Percentiles rank a stretch among this genome's conserved stretches.
Conservation (phyloP, 306 rosid genomes). For the Begonia masoniana region DNA sequence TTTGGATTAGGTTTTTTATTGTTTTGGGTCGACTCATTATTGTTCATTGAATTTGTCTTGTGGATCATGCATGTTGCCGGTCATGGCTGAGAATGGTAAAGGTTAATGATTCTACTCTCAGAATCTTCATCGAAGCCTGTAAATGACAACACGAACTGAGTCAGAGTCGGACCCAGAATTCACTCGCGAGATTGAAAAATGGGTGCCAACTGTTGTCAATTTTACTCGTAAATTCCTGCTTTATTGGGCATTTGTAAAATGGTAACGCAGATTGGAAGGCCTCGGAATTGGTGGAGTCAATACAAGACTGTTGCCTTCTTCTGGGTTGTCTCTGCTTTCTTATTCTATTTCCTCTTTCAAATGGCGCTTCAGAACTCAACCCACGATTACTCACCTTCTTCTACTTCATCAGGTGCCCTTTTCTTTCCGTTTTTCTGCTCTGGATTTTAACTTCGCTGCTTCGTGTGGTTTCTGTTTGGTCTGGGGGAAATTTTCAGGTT, state of each 20-base stretch:
- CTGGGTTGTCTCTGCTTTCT: constrained; percentile 47
- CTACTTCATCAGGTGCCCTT: constrained; percentile 20
- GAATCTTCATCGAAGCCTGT: too few species aligned
- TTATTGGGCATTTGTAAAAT: neutral
- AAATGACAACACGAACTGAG: neutral
- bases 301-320: constrained; percentile 32
- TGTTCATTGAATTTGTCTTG: too few species aligned
- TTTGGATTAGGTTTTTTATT: too few species aligned
- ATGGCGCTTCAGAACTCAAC: constrained; percentile 45
- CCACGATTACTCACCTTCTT: neutral
- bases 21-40: too few species aligned
- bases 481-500: neutral
- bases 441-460: neutral
- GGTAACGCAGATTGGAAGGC: constrained; percentile 10
- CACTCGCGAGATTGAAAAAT: neutral
- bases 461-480: neutral
- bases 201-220: neutral
- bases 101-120: too few species aligned
- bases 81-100: too few species aligned
- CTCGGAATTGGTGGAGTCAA: constrained; percentile 20
- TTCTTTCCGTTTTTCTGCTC: neutral
- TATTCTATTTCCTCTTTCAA: constrained; percentile 49
- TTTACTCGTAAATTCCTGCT: neutral
- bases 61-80: too few species aligned
- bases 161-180: constrained; percentile 1